Evolutionary conservation across 179 eudicot species (phyloP).

Genomic region (Vitellaria paradoxa): DNA sequence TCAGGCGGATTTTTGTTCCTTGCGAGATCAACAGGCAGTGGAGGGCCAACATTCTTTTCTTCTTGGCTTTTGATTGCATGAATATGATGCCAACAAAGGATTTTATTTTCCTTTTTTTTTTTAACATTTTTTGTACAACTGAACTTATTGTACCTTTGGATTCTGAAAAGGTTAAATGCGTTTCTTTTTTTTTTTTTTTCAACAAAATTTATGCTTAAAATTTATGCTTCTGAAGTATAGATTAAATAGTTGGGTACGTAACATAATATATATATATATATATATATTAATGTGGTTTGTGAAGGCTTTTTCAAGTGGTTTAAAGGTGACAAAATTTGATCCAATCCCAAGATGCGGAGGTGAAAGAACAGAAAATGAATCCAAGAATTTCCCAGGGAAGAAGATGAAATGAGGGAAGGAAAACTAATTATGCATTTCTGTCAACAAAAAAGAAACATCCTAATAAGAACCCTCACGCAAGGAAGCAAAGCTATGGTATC

Average conservation of each 20-base stretch:
- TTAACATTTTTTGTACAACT: not conserved
- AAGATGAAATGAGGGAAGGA: too few species aligned
- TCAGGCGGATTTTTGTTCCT: not conserved
- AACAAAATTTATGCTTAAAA: not conserved
- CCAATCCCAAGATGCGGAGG: too few species aligned
- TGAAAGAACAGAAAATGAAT: too few species aligned
- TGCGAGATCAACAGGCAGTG: not conserved
- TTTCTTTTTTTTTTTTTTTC: not conserved
- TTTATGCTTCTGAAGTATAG: not conserved
- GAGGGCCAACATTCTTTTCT: not conserved
- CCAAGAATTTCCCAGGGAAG: too few species aligned
- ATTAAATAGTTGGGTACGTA: too few species aligned
- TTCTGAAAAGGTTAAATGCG: not conserved
- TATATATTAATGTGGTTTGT: not conserved
- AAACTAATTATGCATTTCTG: too few species aligned
- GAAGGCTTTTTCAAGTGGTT: not conserved
- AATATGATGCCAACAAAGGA: not conserved
- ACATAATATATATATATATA: too few species aligned
- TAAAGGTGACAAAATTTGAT: not conserved
- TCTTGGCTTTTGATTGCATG: not conserved
- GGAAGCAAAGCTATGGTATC: too few species aligned
- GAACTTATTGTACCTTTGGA: not conserved
- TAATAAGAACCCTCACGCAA: too few species aligned
- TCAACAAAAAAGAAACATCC: too few species aligned
- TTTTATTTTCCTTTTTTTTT: not conserved